A percentile compares a stretch with the other conserved stretches of the same genome.
Conservation (phyloP, 768 basidiomycete genomes). For the Termitomyces sp. region DNA sequence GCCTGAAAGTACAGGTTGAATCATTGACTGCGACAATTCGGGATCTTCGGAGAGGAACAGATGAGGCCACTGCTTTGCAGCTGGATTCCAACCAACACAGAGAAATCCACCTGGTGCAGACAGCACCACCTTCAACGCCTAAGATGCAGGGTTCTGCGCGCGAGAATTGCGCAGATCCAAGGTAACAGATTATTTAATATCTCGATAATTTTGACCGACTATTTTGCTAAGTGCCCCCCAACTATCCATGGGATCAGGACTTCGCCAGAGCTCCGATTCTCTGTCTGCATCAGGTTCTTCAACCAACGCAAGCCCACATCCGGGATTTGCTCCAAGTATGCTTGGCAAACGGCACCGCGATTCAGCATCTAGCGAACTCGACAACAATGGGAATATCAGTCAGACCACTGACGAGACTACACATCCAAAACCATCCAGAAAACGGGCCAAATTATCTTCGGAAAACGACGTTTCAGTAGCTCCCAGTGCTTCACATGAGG, state of each 20-base stretch:
- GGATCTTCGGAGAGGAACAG: conserved; percentile 21
- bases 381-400: conserved; percentile 34
- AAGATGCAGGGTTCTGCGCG: neutral
- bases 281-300: neutral
- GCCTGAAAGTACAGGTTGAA: conserved; percentile 31
- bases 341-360: conserved; percentile 68
- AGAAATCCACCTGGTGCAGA: conserved; percentile 2
- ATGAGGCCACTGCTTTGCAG: conserved; percentile 13
- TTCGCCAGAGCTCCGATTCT: neutral
- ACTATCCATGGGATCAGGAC: neutral
- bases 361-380: conserved; percentile 34
- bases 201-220: neutral
- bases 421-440: conserved; percentile 44
- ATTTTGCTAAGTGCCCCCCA: conserved; percentile 15
- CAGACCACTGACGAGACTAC: conserved; percentile 30
- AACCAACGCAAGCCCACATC: conserved; percentile 19
- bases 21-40: conserved; percentile 24
- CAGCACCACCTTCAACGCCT: conserved; percentile 10
- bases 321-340: conserved; percentile 37
- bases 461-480: conserved; percentile 8
- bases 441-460: conserved; percentile 38
- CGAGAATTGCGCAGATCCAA: neutral
- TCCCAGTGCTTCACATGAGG: neutral
- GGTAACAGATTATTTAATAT: neutral
- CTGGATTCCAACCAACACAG: conserved; percentile 19